phyloP scores from a whole-genome alignment of 2,329 filamentous ascomycete genomes.

The Alternaria atra region DNA sequence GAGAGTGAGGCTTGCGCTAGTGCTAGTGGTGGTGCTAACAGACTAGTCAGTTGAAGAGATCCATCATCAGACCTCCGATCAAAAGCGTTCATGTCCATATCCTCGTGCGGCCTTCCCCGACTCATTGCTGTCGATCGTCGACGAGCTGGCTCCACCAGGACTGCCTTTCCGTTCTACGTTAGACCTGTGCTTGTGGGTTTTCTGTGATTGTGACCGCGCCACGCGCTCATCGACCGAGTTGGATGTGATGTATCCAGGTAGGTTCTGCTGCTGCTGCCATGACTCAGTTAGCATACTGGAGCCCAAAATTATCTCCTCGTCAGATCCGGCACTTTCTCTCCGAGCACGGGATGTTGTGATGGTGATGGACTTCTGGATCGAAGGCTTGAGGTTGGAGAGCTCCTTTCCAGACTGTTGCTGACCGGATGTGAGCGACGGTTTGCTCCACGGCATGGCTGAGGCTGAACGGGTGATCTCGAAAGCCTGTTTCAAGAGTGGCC shows the following conservation, averaged over 20 bases:
- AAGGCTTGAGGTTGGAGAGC: slow-evolving; percentile 28
- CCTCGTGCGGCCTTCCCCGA: no score
- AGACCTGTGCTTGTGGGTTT: background rate
- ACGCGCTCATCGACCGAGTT: slow-evolving; percentile 26
- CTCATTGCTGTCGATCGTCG: slow-evolving; percentile 23
- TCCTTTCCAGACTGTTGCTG: slow-evolving; percentile 15
- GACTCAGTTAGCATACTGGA: slow-evolving; percentile 15
- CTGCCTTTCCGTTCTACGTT: slow-evolving; percentile 18
- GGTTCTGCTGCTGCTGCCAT: slow-evolving; percentile 24
- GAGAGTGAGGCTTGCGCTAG: no score
- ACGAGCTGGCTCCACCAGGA: slow-evolving; percentile 19
- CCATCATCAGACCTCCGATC: no score
- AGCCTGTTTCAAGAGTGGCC: slow-evolving; percentile 35
- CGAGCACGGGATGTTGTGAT: slow-evolving; percentile 35
- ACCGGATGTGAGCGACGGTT: slow-evolving; percentile 15
- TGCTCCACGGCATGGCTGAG: slow-evolving; percentile 30
- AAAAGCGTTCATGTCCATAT: no score
- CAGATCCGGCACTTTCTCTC: slow-evolving; percentile 29
- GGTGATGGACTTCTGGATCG: slow-evolving; percentile 26
- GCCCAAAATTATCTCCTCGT: slow-evolving; percentile 33
- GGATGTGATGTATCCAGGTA: slow-evolving; percentile 28
- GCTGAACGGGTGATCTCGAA: slow-evolving; percentile 20
- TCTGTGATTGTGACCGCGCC: slow-evolving; percentile 4
- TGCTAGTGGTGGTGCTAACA: no score
- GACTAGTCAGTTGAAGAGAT: no score